Percentiles rank a stretch among this genome's conserved stretches.
Conservation (phyloP, 2,329 filamentous ascomycete genomes). For the Sclerotinia spermophila region DNA sequence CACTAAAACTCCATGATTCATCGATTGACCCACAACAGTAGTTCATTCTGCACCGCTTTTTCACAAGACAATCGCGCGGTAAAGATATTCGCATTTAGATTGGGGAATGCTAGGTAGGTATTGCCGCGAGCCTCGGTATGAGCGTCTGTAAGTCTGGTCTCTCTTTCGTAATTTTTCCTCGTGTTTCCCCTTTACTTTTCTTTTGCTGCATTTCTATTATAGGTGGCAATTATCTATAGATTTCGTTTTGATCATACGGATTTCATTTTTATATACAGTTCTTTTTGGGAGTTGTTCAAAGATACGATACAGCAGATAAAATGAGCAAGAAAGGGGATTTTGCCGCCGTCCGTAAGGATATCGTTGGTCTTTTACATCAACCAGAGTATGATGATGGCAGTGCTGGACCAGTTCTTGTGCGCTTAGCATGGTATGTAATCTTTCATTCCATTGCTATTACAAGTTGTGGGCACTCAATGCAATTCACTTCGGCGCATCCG, state of each 20-base stretch:
- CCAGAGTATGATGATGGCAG: constrained; percentile 64
- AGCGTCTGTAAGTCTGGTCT: constrained; percentile 16
- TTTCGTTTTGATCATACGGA: constrained; percentile 11
- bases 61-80: constrained; percentile 21
- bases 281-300: background rate
- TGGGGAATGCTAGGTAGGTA: background rate
- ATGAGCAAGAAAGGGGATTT: constrained; percentile 60
- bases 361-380: constrained; percentile 47
- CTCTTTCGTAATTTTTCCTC: constrained; percentile 22
- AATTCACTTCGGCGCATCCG: background rate
- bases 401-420: constrained; percentile 59
- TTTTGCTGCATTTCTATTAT: background rate
- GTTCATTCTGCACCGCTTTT: constrained; percentile 9
- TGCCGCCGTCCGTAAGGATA: constrained; percentile 38
- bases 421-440: constrained; percentile 54
- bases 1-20: constrained; percentile 23
- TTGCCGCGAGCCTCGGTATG: constrained; percentile 30
- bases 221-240: background rate
- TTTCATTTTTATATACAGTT: background rate
- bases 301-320: background rate
- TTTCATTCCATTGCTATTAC: background rate
- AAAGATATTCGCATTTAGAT: constrained; percentile 19
- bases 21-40: constrained; percentile 22
- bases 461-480: background rate
- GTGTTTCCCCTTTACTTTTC: background rate